Evolutionary conservation across 2,329 filamentous ascomycete species (phyloP), one percentile per base, ranked within the genome.

Genomic region (Ophiostoma novo-ulmi): DNA sequence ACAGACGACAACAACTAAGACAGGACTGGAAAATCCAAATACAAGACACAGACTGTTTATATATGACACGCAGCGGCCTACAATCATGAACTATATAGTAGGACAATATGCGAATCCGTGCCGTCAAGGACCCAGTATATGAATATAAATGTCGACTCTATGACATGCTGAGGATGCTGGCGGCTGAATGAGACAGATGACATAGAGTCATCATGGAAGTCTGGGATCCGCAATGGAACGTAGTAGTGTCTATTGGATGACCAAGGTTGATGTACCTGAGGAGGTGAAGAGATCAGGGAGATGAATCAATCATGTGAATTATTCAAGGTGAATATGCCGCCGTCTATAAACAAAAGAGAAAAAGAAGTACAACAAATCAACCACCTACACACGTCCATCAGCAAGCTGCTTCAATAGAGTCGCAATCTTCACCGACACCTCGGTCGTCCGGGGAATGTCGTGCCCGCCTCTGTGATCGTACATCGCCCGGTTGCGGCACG

Each of bases 381-480:
- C 44, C 10, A 39, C 44, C 44, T 48, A 48, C 6, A 48, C 44
- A 8, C 4, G 17, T 14, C 26, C 36, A 13, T 63, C 58, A 1
- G 58, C 71, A 58, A 79, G 67, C 69, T 75, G 70, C 73, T 72
- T 70, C n/a, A 80, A 36, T 72, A 80, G 61, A 58, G 70, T 74
- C 0, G 78, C 78, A 38, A 80, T 77, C 36, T 44, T 74, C n/a
- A 73, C 36, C 1, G 77, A 79, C 48, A 79, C 78, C 8, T 74
- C 75, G 0, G 75, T 79, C 64, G 77, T 76, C 71, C 79, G 73
- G n/a, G 79, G 79, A 26, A 81, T 79, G 44, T 80, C 79, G 71
- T 81, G 79, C 0, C 79, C 79, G 5, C 79, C 79, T 3, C 77
- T 75, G 63, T 80, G 79, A 68, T 81, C 79, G 72, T 77, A 81